Conservation (phyloP, 352 stramenopile genomes). For the Phytophthora pistaciae region DNA sequence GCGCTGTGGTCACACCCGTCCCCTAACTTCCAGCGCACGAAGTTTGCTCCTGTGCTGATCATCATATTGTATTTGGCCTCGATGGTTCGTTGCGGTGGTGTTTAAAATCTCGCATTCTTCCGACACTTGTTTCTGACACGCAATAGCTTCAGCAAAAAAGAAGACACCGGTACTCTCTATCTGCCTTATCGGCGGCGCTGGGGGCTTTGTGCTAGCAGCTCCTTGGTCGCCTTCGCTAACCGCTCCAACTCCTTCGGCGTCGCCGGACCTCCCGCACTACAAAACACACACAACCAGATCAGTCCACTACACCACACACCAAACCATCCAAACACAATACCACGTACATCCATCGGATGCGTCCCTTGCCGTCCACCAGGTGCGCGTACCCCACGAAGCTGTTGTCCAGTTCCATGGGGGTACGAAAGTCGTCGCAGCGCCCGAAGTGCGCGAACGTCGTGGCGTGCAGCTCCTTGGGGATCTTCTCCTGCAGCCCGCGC, state of each 20-base stretch:
- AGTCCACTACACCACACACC: constrained; percentile 3
- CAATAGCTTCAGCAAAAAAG: constrained; percentile 5
- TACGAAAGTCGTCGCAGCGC: constrained; percentile 85
- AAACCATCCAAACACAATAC: neutral
- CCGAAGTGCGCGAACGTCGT: constrained; percentile 78
- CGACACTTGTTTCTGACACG: neutral
- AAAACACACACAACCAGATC: constrained; percentile 15
- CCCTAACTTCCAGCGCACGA: neutral
- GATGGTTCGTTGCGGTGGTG: constrained; percentile 1
- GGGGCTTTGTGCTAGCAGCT: constrained; percentile 63
- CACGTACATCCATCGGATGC: constrained; percentile 89
- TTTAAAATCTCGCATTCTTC: constrained; percentile 15
- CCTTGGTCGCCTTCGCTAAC: constrained; percentile 65
- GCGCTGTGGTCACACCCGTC: constrained; percentile 57
- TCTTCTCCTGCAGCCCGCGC: constrained; percentile 65
- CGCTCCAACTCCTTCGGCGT: constrained; percentile 70
- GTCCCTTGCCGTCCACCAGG: constrained; percentile 81
- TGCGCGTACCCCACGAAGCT: constrained; percentile 90
- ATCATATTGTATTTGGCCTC: constrained; percentile 30
- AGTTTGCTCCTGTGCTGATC: neutral
- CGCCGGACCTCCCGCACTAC: constrained; percentile 69
- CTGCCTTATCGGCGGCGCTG: constrained; percentile 38
- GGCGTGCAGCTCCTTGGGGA: constrained; percentile 51
- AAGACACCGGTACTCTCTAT: neutral
- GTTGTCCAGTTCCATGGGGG: constrained; percentile 82